phyloP scores from a whole-genome alignment of 1,284 basidiomycete species.

The Ganoderma lucidum region DNA sequence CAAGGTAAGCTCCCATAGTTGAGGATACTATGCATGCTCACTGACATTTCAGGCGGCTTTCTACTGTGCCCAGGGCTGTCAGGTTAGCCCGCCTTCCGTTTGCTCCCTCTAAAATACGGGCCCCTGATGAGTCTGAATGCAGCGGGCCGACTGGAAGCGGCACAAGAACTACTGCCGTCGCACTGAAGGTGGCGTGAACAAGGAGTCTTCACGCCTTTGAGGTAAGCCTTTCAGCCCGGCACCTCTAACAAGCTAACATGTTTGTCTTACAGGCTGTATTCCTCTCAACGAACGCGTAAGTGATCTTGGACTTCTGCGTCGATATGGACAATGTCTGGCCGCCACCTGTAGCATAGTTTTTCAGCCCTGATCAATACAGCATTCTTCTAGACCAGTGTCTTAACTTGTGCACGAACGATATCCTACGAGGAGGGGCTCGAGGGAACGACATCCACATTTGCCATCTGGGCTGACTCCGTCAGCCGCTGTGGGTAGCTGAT shows the following conservation, averaged over 20 bases:
- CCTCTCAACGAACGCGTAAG: not conserved
- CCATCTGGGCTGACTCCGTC: not conserved
- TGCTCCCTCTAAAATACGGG: not conserved
- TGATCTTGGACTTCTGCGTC: not conserved
- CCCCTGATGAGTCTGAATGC: not conserved
- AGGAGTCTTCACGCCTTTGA: not conserved
- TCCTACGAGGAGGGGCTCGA: not conserved
- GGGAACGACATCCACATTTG: not conserved
- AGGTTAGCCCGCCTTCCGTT: slow-evolving; percentile 21
- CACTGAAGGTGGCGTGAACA: not conserved
- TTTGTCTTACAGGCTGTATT: not conserved
- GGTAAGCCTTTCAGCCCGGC: not conserved
- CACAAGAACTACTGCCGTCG: slow-evolving; percentile 36
- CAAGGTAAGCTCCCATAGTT: slow-evolving; percentile 13
- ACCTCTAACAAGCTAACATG: not conserved
- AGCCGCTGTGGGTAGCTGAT: slow-evolving; percentile 4
- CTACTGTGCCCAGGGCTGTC: slow-evolving; percentile 30
- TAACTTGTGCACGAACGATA: not conserved
- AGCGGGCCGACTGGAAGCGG: slow-evolving; percentile 38
- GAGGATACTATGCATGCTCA: not conserved
- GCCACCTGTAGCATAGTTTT: not conserved
- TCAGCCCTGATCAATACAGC: not conserved
- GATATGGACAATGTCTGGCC: not conserved
- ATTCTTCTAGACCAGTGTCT: not conserved
- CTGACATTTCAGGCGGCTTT: slow-evolving; percentile 19